Evolutionary conservation across 2,329 filamentous ascomycete genomes (phyloP).

Genomic region (Penicillium sp.): DNA sequence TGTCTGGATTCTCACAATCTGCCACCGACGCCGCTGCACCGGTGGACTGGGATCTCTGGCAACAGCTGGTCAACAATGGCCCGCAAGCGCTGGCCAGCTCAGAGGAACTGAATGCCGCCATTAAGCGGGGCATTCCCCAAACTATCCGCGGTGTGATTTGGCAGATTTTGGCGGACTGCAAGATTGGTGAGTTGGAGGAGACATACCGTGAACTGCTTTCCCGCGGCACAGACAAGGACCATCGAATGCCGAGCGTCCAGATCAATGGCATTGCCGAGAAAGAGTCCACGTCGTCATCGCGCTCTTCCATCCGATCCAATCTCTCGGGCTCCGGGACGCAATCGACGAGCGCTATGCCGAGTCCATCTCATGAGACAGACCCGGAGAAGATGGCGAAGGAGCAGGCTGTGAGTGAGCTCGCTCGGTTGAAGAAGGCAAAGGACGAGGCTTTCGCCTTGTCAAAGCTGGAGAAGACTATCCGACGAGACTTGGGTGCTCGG

Average conservation of each 20-base stretch:
- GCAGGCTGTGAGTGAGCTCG: slow-evolving; percentile 64
- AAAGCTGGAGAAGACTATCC: slow-evolving; percentile 89
- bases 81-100: slow-evolving; percentile 86
- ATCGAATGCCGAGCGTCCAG: slow-evolving; percentile 54
- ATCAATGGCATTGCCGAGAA: slow-evolving; percentile 62
- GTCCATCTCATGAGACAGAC: slow-evolving; percentile 63
- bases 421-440: slow-evolving; percentile 76
- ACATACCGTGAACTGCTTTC: slow-evolving; percentile 82
- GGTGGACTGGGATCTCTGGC: slow-evolving; percentile 99
- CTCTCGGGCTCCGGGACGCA: slow-evolving; percentile 64
- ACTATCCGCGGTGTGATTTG: slow-evolving; percentile 98
- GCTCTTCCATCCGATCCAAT: slow-evolving; percentile 82
- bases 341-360: slow-evolving; percentile 55
- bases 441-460: slow-evolving; percentile 72
- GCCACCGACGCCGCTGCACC: slow-evolving; percentile 64
- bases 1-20: slow-evolving; percentile 74
- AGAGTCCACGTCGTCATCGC: slow-evolving; percentile 72
- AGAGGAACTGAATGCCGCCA: slow-evolving; percentile 85
- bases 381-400: slow-evolving; percentile 66
- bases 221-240: slow-evolving; percentile 73
- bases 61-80: slow-evolving; percentile 91
- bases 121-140: slow-evolving; percentile 89
- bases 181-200: slow-evolving; percentile 83
- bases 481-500: slow-evolving; percentile 83
- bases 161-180: slow-evolving; percentile 95